Conservation (phyloP, 2,329 filamentous ascomycete species). For the Microcyclospora tardicrescens region DNA sequence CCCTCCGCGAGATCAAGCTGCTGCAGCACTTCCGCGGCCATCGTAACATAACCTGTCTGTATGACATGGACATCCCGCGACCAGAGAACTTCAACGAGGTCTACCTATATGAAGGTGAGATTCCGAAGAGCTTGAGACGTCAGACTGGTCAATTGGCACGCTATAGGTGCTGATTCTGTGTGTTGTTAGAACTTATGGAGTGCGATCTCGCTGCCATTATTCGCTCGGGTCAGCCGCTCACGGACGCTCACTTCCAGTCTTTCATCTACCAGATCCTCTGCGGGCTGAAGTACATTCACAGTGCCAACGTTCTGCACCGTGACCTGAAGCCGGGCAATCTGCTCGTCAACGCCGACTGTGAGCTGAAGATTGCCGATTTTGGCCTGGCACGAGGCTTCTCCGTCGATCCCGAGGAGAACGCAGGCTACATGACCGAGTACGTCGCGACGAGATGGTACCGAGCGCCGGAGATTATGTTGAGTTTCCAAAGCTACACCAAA, state of each 20-base stretch:
- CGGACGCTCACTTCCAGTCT: slow-evolving; percentile 97
- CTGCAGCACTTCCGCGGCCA: slow-evolving; percentile 81
- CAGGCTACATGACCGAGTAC: slow-evolving; percentile 99
- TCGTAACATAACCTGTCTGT: slow-evolving; percentile 78
- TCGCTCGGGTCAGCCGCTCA: slow-evolving; percentile 88
- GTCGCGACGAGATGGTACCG: slow-evolving; percentile 98
- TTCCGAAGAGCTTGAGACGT: not conserved
- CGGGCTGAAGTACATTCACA: slow-evolving; percentile 98
- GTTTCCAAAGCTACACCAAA: slow-evolving; percentile 99
- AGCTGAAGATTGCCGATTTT: slow-evolving; percentile 98
- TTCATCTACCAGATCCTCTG: slow-evolving; percentile 99
- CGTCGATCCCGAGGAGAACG: slow-evolving; percentile 93
- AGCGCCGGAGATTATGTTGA: slow-evolving; percentile 97
- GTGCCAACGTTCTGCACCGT: slow-evolving; percentile 90
- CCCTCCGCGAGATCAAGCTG: slow-evolving; percentile 94
- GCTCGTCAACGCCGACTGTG: slow-evolving; percentile 96
- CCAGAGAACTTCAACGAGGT: slow-evolving; percentile 98
- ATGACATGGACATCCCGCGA: slow-evolving; percentile 97
- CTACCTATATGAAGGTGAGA: slow-evolving; percentile 89
- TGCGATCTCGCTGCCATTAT: slow-evolving; percentile 98
- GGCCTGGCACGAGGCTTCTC: slow-evolving; percentile 93
- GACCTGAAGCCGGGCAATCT: slow-evolving; percentile 96
- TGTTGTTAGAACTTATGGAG: slow-evolving; percentile 78
- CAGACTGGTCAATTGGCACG: not conserved
- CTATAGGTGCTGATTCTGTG: not conserved